Conservation (phyloP, 2,329 filamentous ascomycete species). For the Colletotrichum eremochloae region DNA sequence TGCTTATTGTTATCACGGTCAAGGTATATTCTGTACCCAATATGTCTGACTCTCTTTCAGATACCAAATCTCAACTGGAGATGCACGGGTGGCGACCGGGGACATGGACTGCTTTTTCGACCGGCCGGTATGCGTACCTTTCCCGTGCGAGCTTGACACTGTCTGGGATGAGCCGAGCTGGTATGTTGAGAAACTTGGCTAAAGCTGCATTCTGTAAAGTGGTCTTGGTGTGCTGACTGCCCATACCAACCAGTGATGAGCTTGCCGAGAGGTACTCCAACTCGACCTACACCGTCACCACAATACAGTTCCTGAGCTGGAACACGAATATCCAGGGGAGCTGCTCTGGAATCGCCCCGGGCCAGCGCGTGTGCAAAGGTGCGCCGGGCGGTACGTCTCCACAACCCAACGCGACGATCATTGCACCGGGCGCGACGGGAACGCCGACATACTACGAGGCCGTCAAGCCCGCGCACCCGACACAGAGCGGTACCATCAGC, state of each 20-base stretch:
- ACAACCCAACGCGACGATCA: background rate
- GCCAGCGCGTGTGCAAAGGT: conserved; percentile 4
- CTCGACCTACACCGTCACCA: conserved; percentile 7
- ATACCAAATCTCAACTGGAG: conserved; percentile 3
- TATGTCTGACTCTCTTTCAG: background rate
- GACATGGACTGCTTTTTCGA: conserved; percentile 3
- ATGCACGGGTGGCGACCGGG: conserved; percentile 1
- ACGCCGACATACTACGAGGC: conserved; percentile 2
- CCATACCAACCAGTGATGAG: background rate
- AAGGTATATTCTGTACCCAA: too few species aligned
- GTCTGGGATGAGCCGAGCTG: background rate
- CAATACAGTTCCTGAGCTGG: conserved; percentile 2
- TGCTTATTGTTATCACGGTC: too few species aligned
- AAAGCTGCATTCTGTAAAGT: too few species aligned
- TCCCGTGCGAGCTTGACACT: background rate
- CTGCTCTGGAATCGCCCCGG: background rate
- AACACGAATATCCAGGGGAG: background rate
- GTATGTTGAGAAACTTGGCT: background rate
- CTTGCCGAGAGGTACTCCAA: background rate
- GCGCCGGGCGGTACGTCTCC: background rate
- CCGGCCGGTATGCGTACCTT: background rate
- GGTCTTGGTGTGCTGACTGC: too few species aligned
- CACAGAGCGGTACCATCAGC: conserved; percentile 1
- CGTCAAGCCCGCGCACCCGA: conserved; percentile 6
- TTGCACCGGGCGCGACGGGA: background rate